Evolutionary conservation across 1,284 basidiomycete species (phyloP).

Genomic region (Cryptococcus maquisensis): DNA sequence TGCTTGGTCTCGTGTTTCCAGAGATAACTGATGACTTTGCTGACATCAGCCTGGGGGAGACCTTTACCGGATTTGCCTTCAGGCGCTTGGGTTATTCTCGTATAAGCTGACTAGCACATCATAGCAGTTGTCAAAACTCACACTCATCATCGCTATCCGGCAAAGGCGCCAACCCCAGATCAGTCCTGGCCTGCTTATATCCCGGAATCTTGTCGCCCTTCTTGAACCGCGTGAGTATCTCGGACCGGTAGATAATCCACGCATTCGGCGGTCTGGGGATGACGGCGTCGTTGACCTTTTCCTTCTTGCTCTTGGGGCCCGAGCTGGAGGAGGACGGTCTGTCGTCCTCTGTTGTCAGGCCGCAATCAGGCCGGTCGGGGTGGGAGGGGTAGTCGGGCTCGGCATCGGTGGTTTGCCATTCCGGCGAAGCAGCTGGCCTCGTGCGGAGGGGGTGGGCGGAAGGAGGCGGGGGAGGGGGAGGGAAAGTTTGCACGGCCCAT

Average conservation of each 20-base stretch:
- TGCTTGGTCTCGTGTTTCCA: slow-evolving; percentile 63
- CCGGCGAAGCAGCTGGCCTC: slow-evolving; percentile 1
- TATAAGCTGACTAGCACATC: not conserved
- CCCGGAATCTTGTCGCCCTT: slow-evolving; percentile 22
- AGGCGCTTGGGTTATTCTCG: too few relatives aligned
- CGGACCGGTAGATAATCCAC: slow-evolving; percentile 85
- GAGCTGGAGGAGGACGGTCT: not conserved
- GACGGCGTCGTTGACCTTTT: slow-evolving; percentile 40
- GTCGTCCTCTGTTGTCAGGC: not conserved
- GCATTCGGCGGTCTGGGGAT: slow-evolving; percentile 77
- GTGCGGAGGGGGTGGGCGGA: not conserved
- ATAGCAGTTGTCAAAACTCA: slow-evolving; percentile 1
- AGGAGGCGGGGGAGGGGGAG: not conserved
- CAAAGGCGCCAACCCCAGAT: slow-evolving; percentile 9
- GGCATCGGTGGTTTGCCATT: slow-evolving; percentile 14
- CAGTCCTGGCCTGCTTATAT: slow-evolving; percentile 21
- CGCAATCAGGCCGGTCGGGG: too few relatives aligned
- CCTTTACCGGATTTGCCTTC: slow-evolving; percentile 44
- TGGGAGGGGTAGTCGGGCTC: slow-evolving; percentile 12
- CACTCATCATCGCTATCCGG: not conserved
- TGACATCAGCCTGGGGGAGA: slow-evolving; percentile 67
- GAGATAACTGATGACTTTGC: slow-evolving; percentile 62
- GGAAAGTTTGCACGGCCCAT: not conserved
- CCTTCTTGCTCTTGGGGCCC: not conserved
- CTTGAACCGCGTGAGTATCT: slow-evolving; percentile 54